Base-by-base conservation (phyloP, 73 alveolate species). In the Effrenium voratum region DNA sequence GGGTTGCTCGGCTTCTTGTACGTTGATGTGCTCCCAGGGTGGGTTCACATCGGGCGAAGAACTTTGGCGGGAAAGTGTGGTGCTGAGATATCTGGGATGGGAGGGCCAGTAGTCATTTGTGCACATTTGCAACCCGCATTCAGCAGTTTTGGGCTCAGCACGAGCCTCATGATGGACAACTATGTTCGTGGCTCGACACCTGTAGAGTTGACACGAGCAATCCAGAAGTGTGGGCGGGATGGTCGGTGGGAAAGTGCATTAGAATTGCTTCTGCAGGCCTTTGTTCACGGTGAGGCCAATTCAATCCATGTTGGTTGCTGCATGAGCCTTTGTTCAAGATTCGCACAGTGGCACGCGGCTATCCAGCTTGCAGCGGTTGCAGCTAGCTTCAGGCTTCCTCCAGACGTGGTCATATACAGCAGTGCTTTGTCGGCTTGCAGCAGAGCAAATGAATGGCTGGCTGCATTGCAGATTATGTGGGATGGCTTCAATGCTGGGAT, bases 381-480 rank as follows among this genome's bases (percentile, higher is more conserved):
- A 32, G 49, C 6, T 19, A 73, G 34, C 40, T 63, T 63, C 13
- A 30, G 44, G 44, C n/a, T 66, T 19, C 47, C 84, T 73, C 93
- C 68, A 16, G 94, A 86, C 41, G 94, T 70, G 60, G 49, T 86
- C 63, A 46, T 45, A 24, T 43, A 84, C 85, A 87, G 95, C 85
- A 44, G 52, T 38, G 95, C 76, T 2, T 40, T 87, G 40, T 43
- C 68, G 36, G 43, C 84, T 26, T 87, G 83, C 32, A 72, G 68
- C 10, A 46, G 50, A 49, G 95, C 85, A 12, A 50, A 87, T 16
- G 95, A 60, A 15, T 87, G 95, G 95, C 41, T 34, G 3, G 45
- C 30, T 47, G 95, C 85, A 5, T 32, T 87, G 85, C 66, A 44
- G 1, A 55, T 49, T 26, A 6, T 66, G 68, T 26, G 30, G 1